phyloP scores from a whole-genome alignment of 164 flowering plant genomes.

The Vitis labrusca region DNA sequence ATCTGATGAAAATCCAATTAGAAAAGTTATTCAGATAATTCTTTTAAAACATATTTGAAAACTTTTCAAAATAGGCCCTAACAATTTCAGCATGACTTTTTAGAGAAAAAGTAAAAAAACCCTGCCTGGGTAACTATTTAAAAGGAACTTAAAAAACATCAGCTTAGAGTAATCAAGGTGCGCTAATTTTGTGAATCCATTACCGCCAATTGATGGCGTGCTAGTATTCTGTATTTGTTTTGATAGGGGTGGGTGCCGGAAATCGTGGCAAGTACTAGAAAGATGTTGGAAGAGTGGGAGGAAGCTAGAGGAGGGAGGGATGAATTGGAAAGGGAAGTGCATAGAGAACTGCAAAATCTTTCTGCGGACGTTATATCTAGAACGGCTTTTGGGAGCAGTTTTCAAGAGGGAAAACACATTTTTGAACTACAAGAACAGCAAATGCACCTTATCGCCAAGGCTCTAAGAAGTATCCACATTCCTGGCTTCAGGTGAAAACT shows the following conservation, averaged over 20 bases:
- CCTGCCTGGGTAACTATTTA: no score
- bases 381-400: slow-evolving; percentile 62
- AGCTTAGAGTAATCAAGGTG: no score
- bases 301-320: slow-evolving; percentile 8
- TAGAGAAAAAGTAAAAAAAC: no score
- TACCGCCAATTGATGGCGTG: no score
- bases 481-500: slow-evolving; percentile 56
- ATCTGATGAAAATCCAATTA: no score
- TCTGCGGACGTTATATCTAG: slow-evolving; percentile 54
- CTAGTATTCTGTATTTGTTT: background rate
- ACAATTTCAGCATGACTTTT: no score
- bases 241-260: slow-evolving; percentile 17
- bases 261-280: slow-evolving; percentile 5
- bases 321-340: slow-evolving; percentile 46
- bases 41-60: no score
- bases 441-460: slow-evolving; percentile 30
- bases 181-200: no score
- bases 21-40: no score
- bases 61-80: no score
- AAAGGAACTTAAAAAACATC: no score
- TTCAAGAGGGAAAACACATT: slow-evolving; percentile 52
- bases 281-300: slow-evolving; percentile 15
- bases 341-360: slow-evolving; percentile 38
- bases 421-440: slow-evolving; percentile 57
- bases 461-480: slow-evolving; percentile 42